A percentile compares a stretch with the other conserved stretches of the same genome.
Conservation (phyloP, 345 rosid genomes). For the Geranium rotundifolium region DNA sequence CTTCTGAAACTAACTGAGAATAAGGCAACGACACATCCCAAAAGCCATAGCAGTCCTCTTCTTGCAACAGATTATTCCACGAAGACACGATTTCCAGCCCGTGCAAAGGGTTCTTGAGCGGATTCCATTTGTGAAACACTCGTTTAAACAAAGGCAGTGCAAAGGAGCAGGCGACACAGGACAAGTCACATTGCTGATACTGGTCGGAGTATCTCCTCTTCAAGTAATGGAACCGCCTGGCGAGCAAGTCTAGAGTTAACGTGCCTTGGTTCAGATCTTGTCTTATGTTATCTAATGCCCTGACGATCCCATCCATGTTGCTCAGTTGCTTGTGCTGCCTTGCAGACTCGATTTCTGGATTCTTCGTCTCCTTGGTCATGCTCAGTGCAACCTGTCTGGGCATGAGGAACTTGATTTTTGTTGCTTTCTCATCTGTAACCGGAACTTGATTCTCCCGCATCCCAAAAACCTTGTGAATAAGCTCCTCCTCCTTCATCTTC, state of each 20-base stretch:
- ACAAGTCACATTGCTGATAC: constrained; percentile 65
- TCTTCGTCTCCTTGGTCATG: constrained; percentile 55
- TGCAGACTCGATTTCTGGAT: constrained; percentile 39
- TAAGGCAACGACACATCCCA: no score
- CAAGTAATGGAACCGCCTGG: constrained; percentile 38
- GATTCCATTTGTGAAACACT: constrained; percentile 93
- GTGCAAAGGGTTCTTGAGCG: constrained; percentile 57
- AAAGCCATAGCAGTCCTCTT: constrained; percentile 31
- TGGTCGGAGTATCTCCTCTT: constrained; percentile 48
- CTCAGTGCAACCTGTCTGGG: constrained; percentile 8
- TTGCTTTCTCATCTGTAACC: constrained; percentile 26
- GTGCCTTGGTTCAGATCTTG: constrained; percentile 43
- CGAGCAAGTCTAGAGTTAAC: constrained; percentile 54
- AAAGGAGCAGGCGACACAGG: constrained; percentile 37
- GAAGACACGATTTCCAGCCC: constrained; percentile 43
- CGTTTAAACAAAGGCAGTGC: constrained; percentile 30
- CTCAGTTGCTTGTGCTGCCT: constrained; percentile 45
- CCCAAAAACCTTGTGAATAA: no score
- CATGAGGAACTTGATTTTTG: no score
- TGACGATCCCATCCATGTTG: constrained; percentile 49
- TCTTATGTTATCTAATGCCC: constrained; percentile 37
- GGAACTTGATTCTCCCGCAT: no score
- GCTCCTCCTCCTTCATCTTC: constrained; percentile 23
- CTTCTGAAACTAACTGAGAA: no score
- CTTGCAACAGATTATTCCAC: constrained; percentile 70